Base-by-base conservation (phyloP, 345 rosid genomes). In the Acer saccharum region DNA sequence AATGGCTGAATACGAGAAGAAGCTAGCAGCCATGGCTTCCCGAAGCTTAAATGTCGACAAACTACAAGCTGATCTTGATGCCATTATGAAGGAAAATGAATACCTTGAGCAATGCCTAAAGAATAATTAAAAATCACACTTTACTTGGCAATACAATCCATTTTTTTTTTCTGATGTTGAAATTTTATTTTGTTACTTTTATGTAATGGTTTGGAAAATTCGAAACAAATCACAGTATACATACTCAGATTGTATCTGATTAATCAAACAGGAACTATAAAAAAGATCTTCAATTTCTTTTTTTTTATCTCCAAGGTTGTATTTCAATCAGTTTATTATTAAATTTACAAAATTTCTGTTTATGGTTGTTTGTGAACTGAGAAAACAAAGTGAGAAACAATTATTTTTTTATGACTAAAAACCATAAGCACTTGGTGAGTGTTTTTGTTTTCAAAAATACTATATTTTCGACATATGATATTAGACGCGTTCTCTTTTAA, bases 1-100 rank as follows among this genome's bases (percentile, higher is more conserved):
- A 83, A 75, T 84, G 66, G 86, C 85, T 0, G 97, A 90, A 46
- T 85, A 78, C 75, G 97, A 90, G 78, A 93, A 90, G 91, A 95
- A 90, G 87, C 83, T 95, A 11, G 81, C 86, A 21, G 76, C 86
- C 78, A 83, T 90, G 85, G 80, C 88, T 65, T 75, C 88, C 67
- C 89, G 85, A 68, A 87, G 89, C 84, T 77, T 83, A 80, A 86
- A 85, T 79, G 81, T 82, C 17, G 88, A 83, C 80, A 89, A 85
- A 80, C 76, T 90, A 57, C 90, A 87, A 86, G 85, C 91, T 1
- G 97, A 90, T 76, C 86, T 92, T 43, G 82, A 87, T 73, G 86
- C 87, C 79, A 87, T 92, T 11, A 43, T 57, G 72, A 82, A 81
- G 82, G 98, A 93, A 82, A 95, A 93, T 35, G 83, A 89, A 73